Percentiles rank a stretch among this genome's conserved stretches.
phyloP scores from a whole-genome alignment of 1,139 yeast species.

The Scheffersomyces lignicola region DNA sequence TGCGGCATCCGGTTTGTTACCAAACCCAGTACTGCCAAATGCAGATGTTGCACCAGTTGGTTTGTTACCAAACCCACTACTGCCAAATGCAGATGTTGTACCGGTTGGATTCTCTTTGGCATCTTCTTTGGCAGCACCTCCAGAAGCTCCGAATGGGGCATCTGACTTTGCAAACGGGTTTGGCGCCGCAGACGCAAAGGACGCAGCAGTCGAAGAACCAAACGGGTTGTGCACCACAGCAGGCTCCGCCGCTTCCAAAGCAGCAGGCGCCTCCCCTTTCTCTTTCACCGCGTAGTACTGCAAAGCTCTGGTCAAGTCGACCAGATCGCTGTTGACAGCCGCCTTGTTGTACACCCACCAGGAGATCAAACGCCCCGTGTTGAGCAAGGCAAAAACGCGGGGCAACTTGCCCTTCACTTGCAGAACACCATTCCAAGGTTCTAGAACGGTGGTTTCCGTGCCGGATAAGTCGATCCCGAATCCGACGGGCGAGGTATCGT shows the following conservation, averaged over 20 bases:
- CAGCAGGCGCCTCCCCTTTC: slow-evolving; percentile 1
- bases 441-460: slow-evolving; percentile 34
- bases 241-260: slow-evolving; percentile 1
- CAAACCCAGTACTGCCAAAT: slow-evolving; percentile 15
- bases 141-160: not conserved
- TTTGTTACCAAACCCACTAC: slow-evolving; percentile 15
- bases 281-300: not conserved
- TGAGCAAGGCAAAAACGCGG: slow-evolving; percentile 58
- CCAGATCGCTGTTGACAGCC: slow-evolving; percentile 36
- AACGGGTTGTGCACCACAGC: slow-evolving; percentile 4
- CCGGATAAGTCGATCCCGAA: slow-evolving; percentile 58
- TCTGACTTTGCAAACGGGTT: not conserved
- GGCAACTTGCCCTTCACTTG: slow-evolving; percentile 57
- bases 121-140: not conserved
- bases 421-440: slow-evolving; percentile 62
- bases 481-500: slow-evolving; percentile 74
- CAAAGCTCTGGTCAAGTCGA: slow-evolving; percentile 22
- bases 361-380: slow-evolving; percentile 58
- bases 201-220: slow-evolving; percentile 13
- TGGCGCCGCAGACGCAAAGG: slow-evolving; percentile 7
- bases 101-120: no score
- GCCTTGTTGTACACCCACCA: slow-evolving; percentile 65
- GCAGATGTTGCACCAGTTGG: slow-evolving; percentile 7
- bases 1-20: slow-evolving; percentile 10
- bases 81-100: slow-evolving; percentile 9